These are phyloP conservation scores for Globisporangium echinulatum DNA, from an alignment of 352 stramenopile species.

Conservation along the genomic window DNA sequence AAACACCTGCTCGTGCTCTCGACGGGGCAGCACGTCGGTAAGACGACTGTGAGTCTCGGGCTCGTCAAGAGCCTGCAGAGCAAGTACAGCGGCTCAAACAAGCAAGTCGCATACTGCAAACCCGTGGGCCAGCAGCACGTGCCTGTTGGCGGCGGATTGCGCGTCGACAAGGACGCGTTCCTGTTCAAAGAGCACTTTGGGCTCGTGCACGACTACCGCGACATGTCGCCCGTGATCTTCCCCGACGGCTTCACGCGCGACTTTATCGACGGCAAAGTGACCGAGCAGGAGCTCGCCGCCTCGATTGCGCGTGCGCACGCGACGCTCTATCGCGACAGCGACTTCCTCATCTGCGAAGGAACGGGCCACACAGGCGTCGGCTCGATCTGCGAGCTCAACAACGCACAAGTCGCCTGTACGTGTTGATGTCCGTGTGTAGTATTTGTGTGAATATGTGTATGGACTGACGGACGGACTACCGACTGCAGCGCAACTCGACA, in stretches of 20 bases:
- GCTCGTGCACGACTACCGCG: slow-evolving; percentile 92
- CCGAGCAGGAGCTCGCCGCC: slow-evolving; percentile 65
- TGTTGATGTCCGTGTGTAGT: not conserved
- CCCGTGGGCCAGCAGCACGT: slow-evolving; percentile 94
- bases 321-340: slow-evolving; percentile 75
- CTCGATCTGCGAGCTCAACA: slow-evolving; percentile 89
- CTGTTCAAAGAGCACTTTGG: slow-evolving; percentile 96
- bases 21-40: slow-evolving; percentile 96
- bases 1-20: slow-evolving; percentile 82
- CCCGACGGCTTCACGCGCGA: slow-evolving; percentile 94
- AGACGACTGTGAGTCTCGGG: slow-evolving; percentile 94
- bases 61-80: slow-evolving; percentile 92
- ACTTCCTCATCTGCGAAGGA: slow-evolving; percentile 94
- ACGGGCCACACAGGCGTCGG: slow-evolving; percentile 90
- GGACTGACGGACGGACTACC: not conserved
- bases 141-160: slow-evolving; percentile 67
- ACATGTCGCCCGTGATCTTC: slow-evolving; percentile 98
- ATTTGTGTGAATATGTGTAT: not conserved
- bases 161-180: slow-evolving; percentile 91
- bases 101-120: slow-evolving; percentile 91
- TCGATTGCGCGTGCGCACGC: slow-evolving; percentile 79
- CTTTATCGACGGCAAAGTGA: slow-evolving; percentile 95
- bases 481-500: slow-evolving; percentile 55
- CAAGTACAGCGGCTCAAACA: slow-evolving; percentile 65
- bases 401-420: slow-evolving; percentile 82